Conservation (phyloP, 768 basidiomycete species). For the Lactifluus rugatus region DNA sequence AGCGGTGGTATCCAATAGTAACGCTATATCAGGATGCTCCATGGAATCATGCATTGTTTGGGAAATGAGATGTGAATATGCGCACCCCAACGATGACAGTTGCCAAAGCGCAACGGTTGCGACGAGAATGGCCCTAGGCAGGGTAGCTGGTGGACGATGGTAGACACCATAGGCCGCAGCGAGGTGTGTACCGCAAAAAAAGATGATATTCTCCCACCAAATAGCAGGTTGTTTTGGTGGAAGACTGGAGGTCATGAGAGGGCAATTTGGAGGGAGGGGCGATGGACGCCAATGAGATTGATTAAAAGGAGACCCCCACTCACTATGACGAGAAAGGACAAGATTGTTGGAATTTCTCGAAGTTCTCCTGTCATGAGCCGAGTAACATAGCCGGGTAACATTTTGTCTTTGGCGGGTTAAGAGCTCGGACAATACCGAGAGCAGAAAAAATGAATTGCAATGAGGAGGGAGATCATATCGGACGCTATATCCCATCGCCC, state of each 20-base stretch:
- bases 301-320: neutral
- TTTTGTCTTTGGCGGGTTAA: too few species aligned
- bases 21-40: slow-evolving; percentile 33
- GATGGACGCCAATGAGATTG: neutral
- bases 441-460: too few species aligned
- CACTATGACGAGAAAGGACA: neutral
- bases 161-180: slow-evolving; percentile 45
- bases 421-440: too few species aligned
- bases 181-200: slow-evolving; percentile 50
- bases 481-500: too few species aligned
- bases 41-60: neutral
- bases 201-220: slow-evolving; percentile 56
- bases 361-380: too few species aligned
- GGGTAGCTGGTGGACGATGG: slow-evolving; percentile 36
- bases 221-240: slow-evolving; percentile 25
- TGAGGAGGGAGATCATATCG: too few species aligned
- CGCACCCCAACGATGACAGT: slow-evolving; percentile 59
- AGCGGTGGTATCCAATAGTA: slow-evolving; percentile 66
- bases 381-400: too few species aligned
- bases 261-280: neutral
- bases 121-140: slow-evolving; percentile 38
- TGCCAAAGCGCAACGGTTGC: slow-evolving; percentile 59
- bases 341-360: too few species aligned
- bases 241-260: neutral
- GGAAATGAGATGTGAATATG: slow-evolving; percentile 1